Base-by-base conservation (phyloP, 2,329 filamentous ascomycete genomes). In the Metarhizium guizhouense region DNA sequence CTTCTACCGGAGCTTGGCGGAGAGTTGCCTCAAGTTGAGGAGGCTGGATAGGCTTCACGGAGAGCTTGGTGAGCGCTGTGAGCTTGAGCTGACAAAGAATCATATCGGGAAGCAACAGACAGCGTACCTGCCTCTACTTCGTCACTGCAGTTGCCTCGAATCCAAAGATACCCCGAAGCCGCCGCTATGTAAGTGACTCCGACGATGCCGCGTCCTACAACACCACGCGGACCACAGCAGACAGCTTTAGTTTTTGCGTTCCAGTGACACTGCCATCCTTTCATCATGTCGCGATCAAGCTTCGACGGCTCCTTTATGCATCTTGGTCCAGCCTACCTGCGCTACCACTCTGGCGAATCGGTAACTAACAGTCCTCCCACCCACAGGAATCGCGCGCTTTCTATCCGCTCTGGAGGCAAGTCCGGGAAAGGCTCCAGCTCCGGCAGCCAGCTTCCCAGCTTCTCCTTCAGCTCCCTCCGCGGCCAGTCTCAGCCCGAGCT, bases 401-500 rank as follows among this genome's bases (percentile, higher is more conserved):
- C 87, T 34, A 82, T 89, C 66, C 86, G 87, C 64, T 87, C 86
- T 58, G 81, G 82, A 68, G 80, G 81, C 69, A 82, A 82, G 68
- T 67, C 69, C 59, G 68, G 68, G 65, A 69, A 73, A 66, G 63
- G 65, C 64, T 68, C 69, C 62, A 64, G 70, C 66, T 65, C 70
- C 51, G 64, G 69, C 29, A 60, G 61, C 63, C 65, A 69, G 50
- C 66, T 74, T 56, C 85, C 88, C 68, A 86, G 84, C 66, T 96
- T 97, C 76, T 88, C 85, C 57, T 87, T 97, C 76, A 85, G 83
- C 61, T 94, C 90, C 20, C 84, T 99, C 55, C 90, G 93, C 53
- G 90, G 90, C 55, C 83, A 86, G 51, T 82, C 87, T 64, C 90
- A 96, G 68, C 90, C 92, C 4, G 91, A 96, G 71, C 82, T 96